phyloP scores from a whole-genome alignment of 208 protist genomes.

The Polymyxa betae region DNA sequence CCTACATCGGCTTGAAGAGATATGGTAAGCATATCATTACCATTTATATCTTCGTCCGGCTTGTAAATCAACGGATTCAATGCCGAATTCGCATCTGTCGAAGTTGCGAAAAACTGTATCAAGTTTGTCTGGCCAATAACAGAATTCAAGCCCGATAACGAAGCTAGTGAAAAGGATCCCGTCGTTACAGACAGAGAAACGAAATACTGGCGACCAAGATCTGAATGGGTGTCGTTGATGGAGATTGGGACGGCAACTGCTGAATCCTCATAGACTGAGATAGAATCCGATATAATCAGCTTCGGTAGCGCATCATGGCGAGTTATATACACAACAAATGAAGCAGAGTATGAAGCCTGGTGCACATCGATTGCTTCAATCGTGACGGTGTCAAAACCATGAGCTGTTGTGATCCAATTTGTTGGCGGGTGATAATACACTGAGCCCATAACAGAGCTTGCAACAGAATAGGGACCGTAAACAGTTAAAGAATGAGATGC shows the following conservation, averaged over 20 bases:
- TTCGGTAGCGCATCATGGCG: background rate
- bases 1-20: background rate
- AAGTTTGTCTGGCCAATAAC: background rate
- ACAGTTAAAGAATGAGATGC: background rate
- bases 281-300: background rate
- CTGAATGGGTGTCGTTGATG: background rate
- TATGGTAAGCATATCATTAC: background rate
- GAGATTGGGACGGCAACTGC: background rate
- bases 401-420: background rate
- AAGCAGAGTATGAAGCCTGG: background rate
- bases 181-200: background rate
- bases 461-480: background rate
- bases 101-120: background rate
- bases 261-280: background rate
- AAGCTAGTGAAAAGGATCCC: background rate
- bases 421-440: background rate
- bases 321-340: background rate
- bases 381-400: background rate
- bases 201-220: background rate
- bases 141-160: background rate
- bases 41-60: background rate
- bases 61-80: slow-evolving; percentile 15
- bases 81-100: background rate
- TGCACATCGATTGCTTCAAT: background rate
- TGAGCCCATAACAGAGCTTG: background rate